Evolutionary conservation across 1,284 basidiomycete species (phyloP), one percentile per base, ranked within the genome.

Genomic region (Leccinum angustisporum): DNA sequence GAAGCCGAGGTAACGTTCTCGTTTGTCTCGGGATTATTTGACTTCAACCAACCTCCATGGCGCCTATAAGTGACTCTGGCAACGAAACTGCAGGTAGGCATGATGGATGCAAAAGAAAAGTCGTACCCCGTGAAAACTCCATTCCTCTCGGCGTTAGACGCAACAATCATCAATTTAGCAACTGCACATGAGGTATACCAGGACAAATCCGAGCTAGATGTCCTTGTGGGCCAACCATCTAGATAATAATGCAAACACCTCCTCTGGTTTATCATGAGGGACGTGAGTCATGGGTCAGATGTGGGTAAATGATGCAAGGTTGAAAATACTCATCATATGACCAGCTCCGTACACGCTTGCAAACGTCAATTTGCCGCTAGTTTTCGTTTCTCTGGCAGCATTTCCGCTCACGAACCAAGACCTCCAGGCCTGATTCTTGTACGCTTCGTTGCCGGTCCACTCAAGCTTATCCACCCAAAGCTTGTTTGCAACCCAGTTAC

Each of bases 401-500:
- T 68, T 70, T 57, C 83, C 86, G 71, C 72, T 80, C 60, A 80
- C 79, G 59, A 67, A 64, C 91, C 91, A 93, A 21, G 86, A 78
- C 25, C 79, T 78, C 79, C 85, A 85, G 46, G 72, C 74, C 67
- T 80, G 75, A 68, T 77, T 70, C 65, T 73, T 75, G 75, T 87
- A 92, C 18, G 67, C 80, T 48, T 76, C 75, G 56, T 80, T 73
- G 1, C 88, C 86, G 11, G 80, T 81, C 91, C 90, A 93, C 57
- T 88, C 81, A n/a, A 92, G 77, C 64, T 83, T 80, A 61, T 91
- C 85, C 38, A 89, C 83, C 91, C 90, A 92, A 54, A 85, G 75
- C 69, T 84, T 83, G 72, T 92, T 92, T 27, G 86, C 85, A 51
- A 90, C 80, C 85, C 88, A 90, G 72, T 92, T 92, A 74, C 89